These are phyloP conservation scores for Paramecium tetraurelia DNA, from an alignment of 73 alveolate genomes.

Conservation along the genomic window DNA sequence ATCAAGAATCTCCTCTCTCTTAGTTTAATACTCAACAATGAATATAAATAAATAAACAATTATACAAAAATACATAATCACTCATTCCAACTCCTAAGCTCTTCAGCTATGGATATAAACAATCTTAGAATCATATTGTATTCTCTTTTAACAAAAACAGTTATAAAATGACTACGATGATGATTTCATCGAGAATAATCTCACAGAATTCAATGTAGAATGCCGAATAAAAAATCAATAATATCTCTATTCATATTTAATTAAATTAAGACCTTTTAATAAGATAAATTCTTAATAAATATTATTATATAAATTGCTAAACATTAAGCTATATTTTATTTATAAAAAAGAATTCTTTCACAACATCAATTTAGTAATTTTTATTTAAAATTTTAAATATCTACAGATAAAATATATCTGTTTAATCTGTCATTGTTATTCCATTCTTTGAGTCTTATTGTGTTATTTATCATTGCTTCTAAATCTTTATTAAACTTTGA, in stretches of 20 bases:
- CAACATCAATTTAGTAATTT: not conserved
- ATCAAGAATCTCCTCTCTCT: slow-evolving; percentile 31
- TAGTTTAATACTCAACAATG: slow-evolving; percentile 34
- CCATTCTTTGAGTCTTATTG: too few relatives aligned
- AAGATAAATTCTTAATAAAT: not conserved
- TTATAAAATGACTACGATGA: not conserved
- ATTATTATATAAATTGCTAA: not conserved
- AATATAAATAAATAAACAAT: not conserved
- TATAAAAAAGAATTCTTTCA: not conserved
- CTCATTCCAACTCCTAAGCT: not conserved
- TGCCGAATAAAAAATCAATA: not conserved
- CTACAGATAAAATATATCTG: too few relatives aligned
- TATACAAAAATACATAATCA: not conserved
- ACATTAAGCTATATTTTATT: not conserved
- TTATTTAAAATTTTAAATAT: not conserved
- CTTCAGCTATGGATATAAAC: not conserved
- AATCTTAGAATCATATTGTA: not conserved
- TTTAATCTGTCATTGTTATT: too few relatives aligned
- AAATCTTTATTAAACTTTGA: too few relatives aligned
- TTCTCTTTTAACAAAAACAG: not conserved
- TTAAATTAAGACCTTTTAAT: not conserved
- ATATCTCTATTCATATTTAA: not conserved
- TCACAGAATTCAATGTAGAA: not conserved
- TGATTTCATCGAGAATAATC: not conserved
- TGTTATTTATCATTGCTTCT: too few relatives aligned